Conservation (phyloP, 2,329 filamentous ascomycete genomes). For the Trichoderma oligosporum region DNA sequence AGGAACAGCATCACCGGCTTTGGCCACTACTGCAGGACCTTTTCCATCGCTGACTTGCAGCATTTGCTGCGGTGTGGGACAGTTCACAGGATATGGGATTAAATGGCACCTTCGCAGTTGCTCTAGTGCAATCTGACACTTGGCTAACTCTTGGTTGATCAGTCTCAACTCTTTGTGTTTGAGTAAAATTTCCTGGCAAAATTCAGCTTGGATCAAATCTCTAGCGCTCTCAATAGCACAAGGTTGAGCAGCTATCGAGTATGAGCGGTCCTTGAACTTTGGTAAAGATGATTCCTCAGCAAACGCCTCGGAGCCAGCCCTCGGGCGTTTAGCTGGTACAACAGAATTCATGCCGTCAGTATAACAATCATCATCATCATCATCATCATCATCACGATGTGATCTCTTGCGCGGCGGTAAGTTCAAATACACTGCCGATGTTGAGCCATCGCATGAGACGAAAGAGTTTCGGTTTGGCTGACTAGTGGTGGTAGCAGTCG, state of each 20-base stretch:
- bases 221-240: constrained; percentile 52
- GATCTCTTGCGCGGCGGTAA: constrained; percentile 40
- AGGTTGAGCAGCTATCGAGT: background rate
- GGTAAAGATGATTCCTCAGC: constrained; percentile 19
- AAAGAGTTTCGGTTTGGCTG: constrained; percentile 31
- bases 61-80: constrained; percentile 63
- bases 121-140: constrained; percentile 89
- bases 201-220: constrained; percentile 76
- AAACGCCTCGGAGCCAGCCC: constrained; percentile 27
- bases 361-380: constrained; percentile 24
- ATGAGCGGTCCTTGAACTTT: constrained; percentile 21
- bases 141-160: constrained; percentile 93
- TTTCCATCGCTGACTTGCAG: constrained; percentile 69
- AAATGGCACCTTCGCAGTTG: constrained; percentile 89
- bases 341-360: constrained; percentile 23
- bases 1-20: constrained; percentile 61
- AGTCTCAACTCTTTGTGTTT: constrained; percentile 93
- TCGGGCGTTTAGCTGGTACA: constrained; percentile 42
- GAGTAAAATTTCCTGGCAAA: constrained; percentile 84
- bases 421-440: constrained; percentile 18
- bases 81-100: constrained; percentile 78
- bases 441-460: constrained; percentile 29
- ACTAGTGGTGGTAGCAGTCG: constrained; percentile 38
- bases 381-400: constrained; percentile 30
- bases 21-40: constrained; percentile 64